Base-by-base conservation (phyloP, 108 stramenopile species). In the Nitzschia palea region DNA sequence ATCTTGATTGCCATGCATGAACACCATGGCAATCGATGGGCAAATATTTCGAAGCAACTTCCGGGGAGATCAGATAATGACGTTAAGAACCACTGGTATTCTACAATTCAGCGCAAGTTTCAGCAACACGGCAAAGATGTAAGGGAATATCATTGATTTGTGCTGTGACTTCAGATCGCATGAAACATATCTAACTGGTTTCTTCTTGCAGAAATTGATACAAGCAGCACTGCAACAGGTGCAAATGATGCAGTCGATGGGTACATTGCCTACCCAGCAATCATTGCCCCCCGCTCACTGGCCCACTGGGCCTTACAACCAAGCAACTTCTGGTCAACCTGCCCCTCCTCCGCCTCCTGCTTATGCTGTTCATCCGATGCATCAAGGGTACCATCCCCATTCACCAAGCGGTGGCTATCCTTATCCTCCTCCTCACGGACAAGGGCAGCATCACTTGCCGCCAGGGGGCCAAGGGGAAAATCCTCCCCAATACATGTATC, bases 31-130 rank as follows among this genome's bases (percentile, higher is more conserved):
- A 93, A 95, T 70, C 65, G 88, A 55, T 92, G 94, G 94, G 87
- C 91, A 2, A 82, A 88, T 37, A 95, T 97, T 55, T 79, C 97
- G 12, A 96, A 97, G 74, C 86, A 94, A 5, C 79, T 98, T 17
- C 91, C 91, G n/a, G 98, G 98, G n/a, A 44, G 90, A 67, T 95
- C 95, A n/a, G 97, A 98, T 71, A 97, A 97, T 71, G 91, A 93
- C 54, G 86, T 98, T 35, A 99, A 99, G 68, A 99, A 97, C 70
- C 95, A 95, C 70, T 99, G 93, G 90, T 86, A 93, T 68, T 88
- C 87, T 17, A 92, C 91, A 0, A 92, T 92, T 44, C 82, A 86
- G 62, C 74, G 91, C 45, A 92, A 92, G 44, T 89, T 89, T 78
- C 80, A 83, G 37, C 74, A 82, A 62, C 85, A 92, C 57, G 91